These are phyloP conservation scores for Calocybe indica DNA, from an alignment of 768 basidiomycete species.

Conservation along the genomic window DNA sequence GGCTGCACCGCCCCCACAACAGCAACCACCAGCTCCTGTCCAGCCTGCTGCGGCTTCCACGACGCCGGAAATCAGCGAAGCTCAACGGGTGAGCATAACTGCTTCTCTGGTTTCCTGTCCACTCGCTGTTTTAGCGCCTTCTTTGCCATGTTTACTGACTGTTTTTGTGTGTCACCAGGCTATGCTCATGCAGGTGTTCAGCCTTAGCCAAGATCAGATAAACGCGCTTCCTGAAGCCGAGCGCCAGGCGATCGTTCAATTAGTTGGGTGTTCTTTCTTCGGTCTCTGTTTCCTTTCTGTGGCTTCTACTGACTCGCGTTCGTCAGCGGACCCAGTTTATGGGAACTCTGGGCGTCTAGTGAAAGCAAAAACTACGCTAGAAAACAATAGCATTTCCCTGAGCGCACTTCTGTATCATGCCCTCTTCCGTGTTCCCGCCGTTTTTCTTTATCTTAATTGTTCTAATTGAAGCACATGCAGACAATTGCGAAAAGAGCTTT, in stretches of 20 bases:
- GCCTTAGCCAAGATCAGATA: conserved; percentile 78
- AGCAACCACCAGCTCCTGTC: conserved; percentile 17
- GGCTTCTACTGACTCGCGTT: background rate
- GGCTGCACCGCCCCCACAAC: conserved; percentile 12
- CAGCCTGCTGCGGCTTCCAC: conserved; percentile 23
- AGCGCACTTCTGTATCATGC: too few relatives aligned
- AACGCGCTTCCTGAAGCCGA: conserved; percentile 74
- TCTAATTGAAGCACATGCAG: too few relatives aligned
- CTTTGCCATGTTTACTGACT: conserved; percentile 10
- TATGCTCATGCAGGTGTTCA: conserved; percentile 85
- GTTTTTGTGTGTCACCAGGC: conserved; percentile 33
- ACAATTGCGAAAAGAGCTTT: too few relatives aligned
- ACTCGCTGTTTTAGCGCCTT: background rate
- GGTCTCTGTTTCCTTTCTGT: background rate
- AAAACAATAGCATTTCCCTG: too few relatives aligned
- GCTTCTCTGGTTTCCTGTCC: conserved; percentile 8
- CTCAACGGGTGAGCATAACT: conserved; percentile 34
- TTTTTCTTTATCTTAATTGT: too few relatives aligned
- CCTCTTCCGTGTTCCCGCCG: too few relatives aligned
- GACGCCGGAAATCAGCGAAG: conserved; percentile 40
- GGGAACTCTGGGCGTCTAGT: conserved; percentile 18
- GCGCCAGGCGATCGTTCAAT: conserved; percentile 69
- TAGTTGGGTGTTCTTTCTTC: conserved; percentile 39
- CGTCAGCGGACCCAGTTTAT: conserved; percentile 33
- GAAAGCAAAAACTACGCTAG: too few relatives aligned